Base-by-base conservation (phyloP, 768 basidiomycete species). In the Amanita muscaria region DNA sequence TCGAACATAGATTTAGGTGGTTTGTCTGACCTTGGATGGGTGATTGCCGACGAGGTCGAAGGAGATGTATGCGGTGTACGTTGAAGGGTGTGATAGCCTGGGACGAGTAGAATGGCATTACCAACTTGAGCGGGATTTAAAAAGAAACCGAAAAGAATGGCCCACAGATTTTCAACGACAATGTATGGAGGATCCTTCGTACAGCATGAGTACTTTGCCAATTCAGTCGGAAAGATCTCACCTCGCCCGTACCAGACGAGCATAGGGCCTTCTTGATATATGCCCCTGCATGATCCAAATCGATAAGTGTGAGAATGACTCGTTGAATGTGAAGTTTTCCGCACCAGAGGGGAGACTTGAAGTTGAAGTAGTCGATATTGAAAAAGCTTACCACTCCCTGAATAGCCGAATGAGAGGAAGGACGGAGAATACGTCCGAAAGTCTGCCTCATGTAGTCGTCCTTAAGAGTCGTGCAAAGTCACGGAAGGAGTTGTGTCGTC, bases 61-160 rank as follows among this genome's bases (percentile, higher is more conserved):
- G 7, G 74, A 69, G 8, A 72, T 64, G 38, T 73, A 62, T 68
- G 66, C 10, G 74, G 55, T 11, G 77, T 71, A 41, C 71, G 73
- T 3, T 64, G 62, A 31, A 83, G 65, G 48, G 68, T 63, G 3
- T 67, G 63, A 34, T 73, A 67, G 1, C 74, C 69, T 40, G 78
- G 65, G 21, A 42, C 41, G 1, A 71, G 64, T 40, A 82, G 65
- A 6, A 66, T 61, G 3, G 68, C 59, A 29, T 65, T 63, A 37
- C 70, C 70, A 49, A 80, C 72, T 24, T 77, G 69, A 7, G 67
- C 46, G 5, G 60, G 52, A 45, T 69, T 61, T 44, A 88, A 72
- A 59, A 86, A 88, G 54, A 88, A 78, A 4, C 81, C 81, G 46
- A 84, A 69, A 51, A 78, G 70, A 27, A 65, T 31, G 29, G 59